Evolutionary conservation across 495 filamentous ascomycete genomes (phyloP), one percentile per base, ranked within the genome.

Genomic region (Penicillium fimorum): DNA sequence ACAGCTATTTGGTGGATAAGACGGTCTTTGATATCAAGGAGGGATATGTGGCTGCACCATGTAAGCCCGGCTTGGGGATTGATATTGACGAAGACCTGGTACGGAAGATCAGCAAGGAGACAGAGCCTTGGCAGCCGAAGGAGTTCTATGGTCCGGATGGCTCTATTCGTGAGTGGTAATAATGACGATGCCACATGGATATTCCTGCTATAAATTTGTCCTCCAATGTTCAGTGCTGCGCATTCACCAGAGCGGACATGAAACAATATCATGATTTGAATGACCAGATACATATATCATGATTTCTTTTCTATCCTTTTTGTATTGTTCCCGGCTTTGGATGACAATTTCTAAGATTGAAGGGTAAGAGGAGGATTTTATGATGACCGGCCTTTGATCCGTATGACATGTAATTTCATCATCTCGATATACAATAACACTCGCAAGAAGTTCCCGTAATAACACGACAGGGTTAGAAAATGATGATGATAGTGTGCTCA

Each of bases 121-220:
- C 82, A 5, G 70, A 77, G 56, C 79, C 83, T 3, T 88, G 85
- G 85, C 69, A 71, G 35, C 74, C 76, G 42, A 82, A 85, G 51
- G 85, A 80, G 22, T 92, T 92, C 59, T 75, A 80, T 47, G 89
- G 89, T 1, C 83, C 84, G 8, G 88, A 88, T 60, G 87, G 87
- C 6, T 82, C 81, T 25, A 79, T 91, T 59, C 77, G 89, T 40
- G 89, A 92, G 64, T 92, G 89, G 89, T 92, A 75, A 61, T 50
- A 10, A 32, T 45, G 18, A 25, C 22, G 20, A 15, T 25, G 8
- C 25, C 11, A 7, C 12, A 44, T 13, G 12, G 22, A 44, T 44
- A n/a, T 9, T 3, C 35, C 15, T 17, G 15, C 17, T 38, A 38
- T 17, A 17, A 3, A 37, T 37, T 15, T 6, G 33, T 6, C 1